Conservation (phyloP, 2,329 filamentous ascomycete genomes). For the Orbilia quercus region DNA sequence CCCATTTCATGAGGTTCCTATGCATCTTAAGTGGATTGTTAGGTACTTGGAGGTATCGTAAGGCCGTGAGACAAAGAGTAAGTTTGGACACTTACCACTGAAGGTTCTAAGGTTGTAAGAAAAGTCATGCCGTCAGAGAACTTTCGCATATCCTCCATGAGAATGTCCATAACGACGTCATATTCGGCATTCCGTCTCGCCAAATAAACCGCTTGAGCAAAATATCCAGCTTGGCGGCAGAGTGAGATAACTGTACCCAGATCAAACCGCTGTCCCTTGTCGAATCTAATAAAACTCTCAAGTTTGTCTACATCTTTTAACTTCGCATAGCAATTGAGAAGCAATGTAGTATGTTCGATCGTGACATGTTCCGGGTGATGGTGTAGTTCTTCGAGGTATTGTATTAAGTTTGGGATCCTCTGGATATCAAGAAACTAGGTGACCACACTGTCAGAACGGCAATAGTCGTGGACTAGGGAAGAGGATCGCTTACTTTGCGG, state of each 20-base stretch:
- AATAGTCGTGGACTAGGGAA: constrained; percentile 50
- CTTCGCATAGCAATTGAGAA: constrained; percentile 98
- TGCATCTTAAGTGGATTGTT: constrained; percentile 31
- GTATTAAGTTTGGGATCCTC: constrained; percentile 95
- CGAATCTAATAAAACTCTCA: constrained; percentile 88
- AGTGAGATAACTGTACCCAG: constrained; percentile 96
- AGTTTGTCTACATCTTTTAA: constrained; percentile 96
- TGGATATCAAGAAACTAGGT: constrained; percentile 90
- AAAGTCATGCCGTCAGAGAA: constrained; percentile 90
- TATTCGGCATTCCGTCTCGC: constrained; percentile 94
- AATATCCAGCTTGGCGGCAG: constrained; percentile 97
- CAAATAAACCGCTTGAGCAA: constrained; percentile 93
- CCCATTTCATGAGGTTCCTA: constrained; percentile 91
- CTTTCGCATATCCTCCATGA: constrained; percentile 93
- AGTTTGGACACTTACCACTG: constrained; percentile 69
- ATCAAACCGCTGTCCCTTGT: constrained; percentile 94
- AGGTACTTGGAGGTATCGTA: background rate
- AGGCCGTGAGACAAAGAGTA: background rate
- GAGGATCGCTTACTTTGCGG: constrained; percentile 38
- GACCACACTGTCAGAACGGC: background rate
- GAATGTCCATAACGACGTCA: constrained; percentile 91
- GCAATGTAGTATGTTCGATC: constrained; percentile 90
- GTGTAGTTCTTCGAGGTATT: constrained; percentile 95
- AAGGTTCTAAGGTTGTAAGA: constrained; percentile 86
- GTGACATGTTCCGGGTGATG: constrained; percentile 89